These are phyloP conservation scores for Bipolaris sorokiniana DNA, from an alignment of 2,329 filamentous ascomycete species.

Conservation along the genomic window DNA sequence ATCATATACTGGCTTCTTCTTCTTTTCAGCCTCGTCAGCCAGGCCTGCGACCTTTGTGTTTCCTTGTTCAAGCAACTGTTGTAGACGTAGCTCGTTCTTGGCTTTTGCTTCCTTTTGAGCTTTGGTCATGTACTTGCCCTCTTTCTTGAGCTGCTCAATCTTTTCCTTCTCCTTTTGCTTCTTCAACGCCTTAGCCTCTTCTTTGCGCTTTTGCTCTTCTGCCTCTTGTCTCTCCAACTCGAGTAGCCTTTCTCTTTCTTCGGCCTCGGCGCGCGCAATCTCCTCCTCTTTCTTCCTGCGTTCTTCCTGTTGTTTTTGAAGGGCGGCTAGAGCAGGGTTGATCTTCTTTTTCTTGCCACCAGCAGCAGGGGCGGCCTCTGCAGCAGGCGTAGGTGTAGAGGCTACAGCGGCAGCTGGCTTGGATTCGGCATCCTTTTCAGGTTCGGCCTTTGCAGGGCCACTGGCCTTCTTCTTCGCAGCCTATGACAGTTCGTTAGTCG, in stretches of 20 bases:
- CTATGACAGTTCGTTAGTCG: constrained; percentile 29
- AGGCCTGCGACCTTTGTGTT: constrained; percentile 67
- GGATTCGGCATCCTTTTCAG: constrained; percentile 51
- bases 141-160: constrained; percentile 85
- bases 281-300: constrained; percentile 71
- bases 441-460: constrained; percentile 55
- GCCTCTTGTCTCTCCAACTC: constrained; percentile 68
- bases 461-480: constrained; percentile 63
- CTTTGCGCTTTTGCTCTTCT: constrained; percentile 72
- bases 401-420: constrained; percentile 46
- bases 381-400: constrained; percentile 33
- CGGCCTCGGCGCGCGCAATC: constrained; percentile 61
- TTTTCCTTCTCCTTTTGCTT: constrained; percentile 88
- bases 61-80: constrained; percentile 83
- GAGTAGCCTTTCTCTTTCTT: constrained; percentile 69
- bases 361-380: constrained; percentile 46
- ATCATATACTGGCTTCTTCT: constrained; percentile 79
- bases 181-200: constrained; percentile 76
- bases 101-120: constrained; percentile 84
- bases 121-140: constrained; percentile 85
- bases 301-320: constrained; percentile 86
- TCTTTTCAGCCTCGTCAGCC: constrained; percentile 66
- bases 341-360: constrained; percentile 89
- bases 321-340: constrained; percentile 70
- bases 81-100: constrained; percentile 76